Evolutionary conservation across 148 eudicot genomes (phyloP), one percentile per base, ranked within the genome.

Genomic region (Suaeda aralocaspica): DNA sequence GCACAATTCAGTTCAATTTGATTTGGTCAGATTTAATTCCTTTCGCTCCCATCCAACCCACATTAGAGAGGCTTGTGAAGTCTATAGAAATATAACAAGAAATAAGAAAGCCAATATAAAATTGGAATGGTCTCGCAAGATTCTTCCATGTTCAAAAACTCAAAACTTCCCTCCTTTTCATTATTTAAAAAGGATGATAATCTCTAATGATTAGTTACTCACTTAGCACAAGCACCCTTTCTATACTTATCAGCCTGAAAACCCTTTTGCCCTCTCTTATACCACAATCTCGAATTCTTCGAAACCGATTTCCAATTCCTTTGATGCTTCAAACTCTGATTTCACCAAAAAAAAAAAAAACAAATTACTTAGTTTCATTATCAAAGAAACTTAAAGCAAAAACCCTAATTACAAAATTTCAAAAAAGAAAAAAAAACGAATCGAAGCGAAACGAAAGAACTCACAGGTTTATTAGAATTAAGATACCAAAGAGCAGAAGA

Each of bases 401-500:
- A 69, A 69, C 16, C 41, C 6, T 26, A 51, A 59, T 15, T 9
- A 24, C 25, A 5, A 28, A n/a, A n/a, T n/a, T n/a, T n/a, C n/a
- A n/a, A n/a, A n/a, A n/a, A n/a, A n/a, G n/a, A n/a, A n/a, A n/a
- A n/a, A n/a, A n/a, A n/a, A n/a, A n/a, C n/a, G n/a, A n/a, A n/a
- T n/a, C n/a, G n/a, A n/a, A n/a, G n/a, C n/a, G n/a, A n/a, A n/a
- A n/a, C n/a, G n/a, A n/a, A n/a, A n/a, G n/a, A 74, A 72, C 97
- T 72, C 80, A 91, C 95, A 65, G 98, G 98, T 72, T 81, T 86
- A 73, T 93, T 89, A 9, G 95, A 82, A 80, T 93, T 93, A 50
- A 88, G 88, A 82, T 93, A 93, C 96, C 96, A 93, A 68, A 95
- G 98, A n/a, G 98, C 98, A 48, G 96, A 88, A 13, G 98, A 90